These are phyloP conservation scores for Solanum virginianum DNA, from an alignment of 257 asterid species.

Conservation along the genomic window DNA sequence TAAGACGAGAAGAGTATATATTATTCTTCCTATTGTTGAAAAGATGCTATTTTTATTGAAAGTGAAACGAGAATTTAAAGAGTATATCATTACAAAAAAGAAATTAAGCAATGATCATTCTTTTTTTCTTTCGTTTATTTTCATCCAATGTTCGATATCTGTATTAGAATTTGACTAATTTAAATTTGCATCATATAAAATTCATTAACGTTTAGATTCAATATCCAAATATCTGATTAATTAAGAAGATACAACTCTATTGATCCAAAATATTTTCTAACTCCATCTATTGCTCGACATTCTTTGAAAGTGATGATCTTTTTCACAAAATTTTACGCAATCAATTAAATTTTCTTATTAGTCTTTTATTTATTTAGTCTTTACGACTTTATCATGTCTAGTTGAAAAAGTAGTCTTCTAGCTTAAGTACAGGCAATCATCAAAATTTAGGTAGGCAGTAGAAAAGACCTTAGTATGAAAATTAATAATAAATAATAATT, in stretches of 20 bases:
- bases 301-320: neutral
- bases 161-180: fast-evolving
- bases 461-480: neutral
- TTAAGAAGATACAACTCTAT: neutral
- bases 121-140: neutral
- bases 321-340: neutral
- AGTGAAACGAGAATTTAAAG: neutral
- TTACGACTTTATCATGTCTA: neutral
- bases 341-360: neutral
- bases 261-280: too few species aligned
- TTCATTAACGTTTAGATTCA: fast-evolving
- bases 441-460: neutral
- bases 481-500: neutral
- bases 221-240: neutral
- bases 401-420: neutral
- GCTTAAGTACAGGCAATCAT: neutral
- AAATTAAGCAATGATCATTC: neutral
- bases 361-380: neutral
- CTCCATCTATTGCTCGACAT: too few species aligned
- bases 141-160: fast-evolving
- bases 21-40: neutral
- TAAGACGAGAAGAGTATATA: neutral
- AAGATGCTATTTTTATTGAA: neutral
- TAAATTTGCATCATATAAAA: fast-evolving
- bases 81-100: neutral